Evolutionary conservation across 202 grass and related monocot genomes (phyloP).

Genomic region (Zizania palustris): DNA sequence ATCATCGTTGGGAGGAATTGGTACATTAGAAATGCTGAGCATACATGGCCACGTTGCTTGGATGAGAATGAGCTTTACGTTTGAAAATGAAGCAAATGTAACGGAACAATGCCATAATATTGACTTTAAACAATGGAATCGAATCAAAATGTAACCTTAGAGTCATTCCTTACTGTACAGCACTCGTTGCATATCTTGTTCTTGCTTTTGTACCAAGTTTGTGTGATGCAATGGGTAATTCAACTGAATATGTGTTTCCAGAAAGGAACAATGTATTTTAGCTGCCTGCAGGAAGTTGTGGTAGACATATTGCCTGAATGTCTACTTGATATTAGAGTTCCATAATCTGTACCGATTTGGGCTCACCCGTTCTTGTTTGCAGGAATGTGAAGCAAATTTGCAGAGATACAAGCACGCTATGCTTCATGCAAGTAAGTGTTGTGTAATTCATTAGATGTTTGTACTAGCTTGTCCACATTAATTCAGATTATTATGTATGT

Average conservation of each 20-base stretch:
- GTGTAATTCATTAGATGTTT: constrained; percentile 13
- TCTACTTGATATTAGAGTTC: constrained; percentile 9
- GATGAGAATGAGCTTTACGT: not conserved
- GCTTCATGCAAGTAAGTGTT: constrained; percentile 74
- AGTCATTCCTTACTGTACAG: not conserved
- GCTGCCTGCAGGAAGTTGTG: constrained; percentile 13
- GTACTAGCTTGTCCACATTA: not conserved
- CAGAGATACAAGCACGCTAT: constrained; percentile 72
- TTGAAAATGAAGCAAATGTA: constrained; percentile 20
- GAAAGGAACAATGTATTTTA: not conserved
- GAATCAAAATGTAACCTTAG: not conserved
- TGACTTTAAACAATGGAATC: constrained; percentile 12
- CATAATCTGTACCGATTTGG: not conserved
- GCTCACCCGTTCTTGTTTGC: constrained; percentile 40
- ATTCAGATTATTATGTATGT: not conserved
- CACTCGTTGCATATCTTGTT: constrained; percentile 17
- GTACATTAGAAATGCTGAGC: constrained; percentile 23
- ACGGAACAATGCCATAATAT: constrained; percentile 1
- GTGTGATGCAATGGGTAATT: not conserved
- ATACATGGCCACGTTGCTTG: not conserved
- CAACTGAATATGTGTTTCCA: not conserved
- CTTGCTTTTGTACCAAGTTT: constrained; percentile 14
- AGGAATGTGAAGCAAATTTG: constrained; percentile 88
- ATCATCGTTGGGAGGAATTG: constrained; percentile 3
- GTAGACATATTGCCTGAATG: constrained; percentile 9